Base-by-base conservation (phyloP, 805 yeast genomes). In the Wickerhamiella dianesei region DNA sequence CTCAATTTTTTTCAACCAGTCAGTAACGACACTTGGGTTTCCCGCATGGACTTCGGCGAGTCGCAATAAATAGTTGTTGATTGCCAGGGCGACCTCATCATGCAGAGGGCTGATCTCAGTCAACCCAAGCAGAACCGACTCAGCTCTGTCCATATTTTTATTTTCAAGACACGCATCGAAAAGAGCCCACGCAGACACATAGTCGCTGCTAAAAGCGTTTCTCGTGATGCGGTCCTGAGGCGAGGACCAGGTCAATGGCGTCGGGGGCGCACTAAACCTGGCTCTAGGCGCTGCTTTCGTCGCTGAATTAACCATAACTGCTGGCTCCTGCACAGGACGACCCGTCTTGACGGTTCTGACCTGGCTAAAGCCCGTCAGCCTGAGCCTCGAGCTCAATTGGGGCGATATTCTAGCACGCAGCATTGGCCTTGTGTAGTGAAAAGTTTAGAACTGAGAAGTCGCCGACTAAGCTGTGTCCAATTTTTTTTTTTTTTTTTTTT, bases 111-210 rank as follows among this genome's bases (percentile, higher is more conserved):
- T 61, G 18, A 77, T 61, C 18, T 75, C 75, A 44, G 77, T 71
- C 42, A 85, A 67, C 2, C 87, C 79, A 46, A 70, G 68, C 37
- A 86, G 63, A 18, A 85, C 77, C 20, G 79, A 66, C 52, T 76
- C 77, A 0, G 95, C 94, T 57, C 95, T 70, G 19, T 71, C 74
- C 54, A 72, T 74, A 58, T 82, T 81, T 45, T 72, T 72, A 32
- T 82, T 73, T 40, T 77, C 75, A 29, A 86, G 58, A 53, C 88
- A 80, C 0, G 92, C 89, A 55, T 86, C 95, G 37, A 85, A 68
- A 35, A 86, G 64, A 2, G 88, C 75, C 78, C 88, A 86, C 17
- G 81, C 68, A 55, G 80, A 80, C 45, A 71, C 67, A n/a, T 75
- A 73, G 52, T 77, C 80, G 57, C 73, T 74, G 4, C 81, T 71